Evolutionary conservation across 148 eudicot genomes (phyloP).

Genomic region (Vaccinium corymbosum): DNA sequence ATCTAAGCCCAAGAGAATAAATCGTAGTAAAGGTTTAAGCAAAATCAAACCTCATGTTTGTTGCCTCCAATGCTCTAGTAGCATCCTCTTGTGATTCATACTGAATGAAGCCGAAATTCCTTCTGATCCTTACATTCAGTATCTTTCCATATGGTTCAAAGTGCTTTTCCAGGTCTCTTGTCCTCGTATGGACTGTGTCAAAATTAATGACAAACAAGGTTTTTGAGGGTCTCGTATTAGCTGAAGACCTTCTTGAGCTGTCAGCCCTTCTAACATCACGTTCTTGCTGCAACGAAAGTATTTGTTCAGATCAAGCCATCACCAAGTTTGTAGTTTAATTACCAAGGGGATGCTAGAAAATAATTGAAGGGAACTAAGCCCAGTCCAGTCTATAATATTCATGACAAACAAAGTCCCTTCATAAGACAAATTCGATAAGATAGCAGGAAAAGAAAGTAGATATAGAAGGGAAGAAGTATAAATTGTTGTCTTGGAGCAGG

Average conservation of each 20-base stretch:
- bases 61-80: constrained; percentile 70
- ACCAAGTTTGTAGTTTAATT: background rate
- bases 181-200: constrained; percentile 61
- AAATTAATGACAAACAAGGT: constrained; percentile 82
- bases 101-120: constrained; percentile 79
- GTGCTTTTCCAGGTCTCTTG: constrained; percentile 77
- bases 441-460: background rate
- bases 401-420: background rate
- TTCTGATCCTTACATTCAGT: constrained; percentile 64
- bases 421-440: background rate
- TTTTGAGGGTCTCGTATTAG: constrained; percentile 58
- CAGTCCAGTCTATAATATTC: background rate
- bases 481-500: background rate
- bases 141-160: constrained; percentile 74
- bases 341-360: background rate
- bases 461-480: background rate
- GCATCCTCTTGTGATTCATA: constrained; percentile 84
- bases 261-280: constrained; percentile 55
- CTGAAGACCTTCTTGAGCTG: constrained; percentile 51
- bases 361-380: background rate
- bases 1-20: background rate
- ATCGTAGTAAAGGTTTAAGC: background rate
- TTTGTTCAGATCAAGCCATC: constrained; percentile 1
- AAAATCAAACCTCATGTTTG: constrained; percentile 56
- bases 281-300: constrained; percentile 55